Conservation (phyloP, 495 filamentous ascomycete genomes). For the Neurospora sp. region DNA sequence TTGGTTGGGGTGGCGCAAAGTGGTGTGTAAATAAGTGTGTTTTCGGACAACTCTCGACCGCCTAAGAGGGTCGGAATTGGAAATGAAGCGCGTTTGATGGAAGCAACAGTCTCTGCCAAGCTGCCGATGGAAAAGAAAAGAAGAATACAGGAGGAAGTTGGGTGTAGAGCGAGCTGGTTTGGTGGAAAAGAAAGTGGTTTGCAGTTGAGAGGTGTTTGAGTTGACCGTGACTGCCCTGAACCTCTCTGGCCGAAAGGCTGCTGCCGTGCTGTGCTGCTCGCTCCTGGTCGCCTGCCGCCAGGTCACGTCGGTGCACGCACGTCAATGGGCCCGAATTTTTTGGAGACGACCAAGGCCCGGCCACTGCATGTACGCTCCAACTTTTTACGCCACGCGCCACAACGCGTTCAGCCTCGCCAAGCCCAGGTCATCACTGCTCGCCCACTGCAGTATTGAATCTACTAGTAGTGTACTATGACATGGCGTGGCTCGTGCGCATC, state of each 20-base stretch:
- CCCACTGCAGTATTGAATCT: no score
- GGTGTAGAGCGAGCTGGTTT: not conserved
- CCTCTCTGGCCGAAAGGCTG: not conserved
- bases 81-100: not conserved
- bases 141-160: conserved; percentile 1
- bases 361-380: not conserved
- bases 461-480: not conserved
- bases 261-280: not conserved
- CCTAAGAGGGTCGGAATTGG: not conserved
- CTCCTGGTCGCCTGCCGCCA: not conserved
- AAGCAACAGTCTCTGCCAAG: not conserved
- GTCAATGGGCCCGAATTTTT: conserved; percentile 14
- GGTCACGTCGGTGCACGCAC: not conserved
- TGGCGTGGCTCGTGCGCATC: not conserved
- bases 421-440: not conserved
- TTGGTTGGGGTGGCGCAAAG: not conserved
- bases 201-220: not conserved
- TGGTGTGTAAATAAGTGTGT: not conserved
- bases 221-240: not conserved
- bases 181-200: not conserved
- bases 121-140: not conserved
- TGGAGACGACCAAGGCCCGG: not conserved
- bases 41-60: not conserved
- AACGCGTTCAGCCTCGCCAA: conserved; percentile 12
- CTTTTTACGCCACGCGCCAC: conserved; percentile 3